Base-by-base conservation (phyloP, 768 basidiomycete species). In the Agrocybe pediades region DNA sequence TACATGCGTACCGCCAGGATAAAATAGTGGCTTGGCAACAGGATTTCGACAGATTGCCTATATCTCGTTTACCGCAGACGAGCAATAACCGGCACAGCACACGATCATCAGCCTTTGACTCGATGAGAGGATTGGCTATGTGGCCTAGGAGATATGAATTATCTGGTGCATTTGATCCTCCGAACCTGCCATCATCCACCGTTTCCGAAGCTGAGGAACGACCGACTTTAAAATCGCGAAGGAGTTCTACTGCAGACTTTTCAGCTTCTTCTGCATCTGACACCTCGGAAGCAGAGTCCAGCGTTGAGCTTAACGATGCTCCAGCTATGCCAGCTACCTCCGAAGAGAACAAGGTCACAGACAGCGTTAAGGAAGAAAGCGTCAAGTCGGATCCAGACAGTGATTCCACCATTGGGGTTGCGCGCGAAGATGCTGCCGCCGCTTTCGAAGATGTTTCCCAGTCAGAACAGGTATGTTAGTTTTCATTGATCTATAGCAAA, bases 21-120 rank as follows among this genome's bases (percentile, higher is more conserved):
- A 89, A 88, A 67, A 92, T 96, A 43, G 92, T 96, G 15, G 91
- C 90, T n/a, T 98, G 95, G 92, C 95, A 99, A 68, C 83, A 83
- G 56, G 94, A 98, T 65, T 94, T 96, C 60, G 90, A 93, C 61
- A 83, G 85, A 47, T 77, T 98, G 24, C 88, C 88, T 6, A 91
- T 88, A 63, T 86, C 80, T 51, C 87, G 83, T 61, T 75, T 78
- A 62, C 68, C 69, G 57, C 76, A 79, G 65, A 62, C 70, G 1
- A 48, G 41, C 20, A 57, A 71, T 11, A 86, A 85, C 51, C 81
- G 77, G 59, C 74, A 67, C 49, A 72, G 73, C 30, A 83, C 83
- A 50, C 76, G 82, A 56, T 64, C 77, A 4, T 87, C 89, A 19
- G 78, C 86, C 0, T 88, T 92, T 59, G 79, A 79, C 23, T 85